phyloP scores from a whole-genome alignment of 2,329 filamentous ascomycete species.

The Aspergillus fischeri region DNA sequence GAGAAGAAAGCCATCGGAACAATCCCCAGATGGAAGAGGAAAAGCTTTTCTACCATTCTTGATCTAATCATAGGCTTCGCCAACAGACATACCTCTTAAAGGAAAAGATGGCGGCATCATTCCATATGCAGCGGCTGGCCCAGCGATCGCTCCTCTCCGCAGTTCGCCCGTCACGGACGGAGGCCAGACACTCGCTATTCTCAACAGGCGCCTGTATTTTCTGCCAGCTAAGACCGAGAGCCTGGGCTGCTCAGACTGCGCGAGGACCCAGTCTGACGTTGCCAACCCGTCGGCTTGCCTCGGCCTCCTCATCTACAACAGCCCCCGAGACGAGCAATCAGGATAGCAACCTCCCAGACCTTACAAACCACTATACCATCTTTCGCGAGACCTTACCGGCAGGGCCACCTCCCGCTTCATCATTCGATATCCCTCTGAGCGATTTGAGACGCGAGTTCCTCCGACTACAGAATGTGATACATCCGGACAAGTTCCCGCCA shows the following conservation, averaged over 20 bases:
- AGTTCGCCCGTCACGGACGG: constrained; percentile 1
- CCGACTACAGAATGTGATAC: constrained; percentile 62
- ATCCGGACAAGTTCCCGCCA: constrained; percentile 46
- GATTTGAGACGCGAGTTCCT: constrained; percentile 81
- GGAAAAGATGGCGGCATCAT: constrained; percentile 4
- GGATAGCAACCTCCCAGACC: constrained; percentile 26
- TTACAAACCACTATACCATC: constrained; percentile 72
- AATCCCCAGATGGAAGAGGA: neutral
- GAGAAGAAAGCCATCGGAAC: neutral
- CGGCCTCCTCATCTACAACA: constrained; percentile 11
- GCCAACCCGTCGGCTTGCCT: constrained; percentile 14
- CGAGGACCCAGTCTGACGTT: neutral
- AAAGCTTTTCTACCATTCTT: neutral
- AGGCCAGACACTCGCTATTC: constrained; percentile 4
- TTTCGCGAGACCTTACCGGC: constrained; percentile 74
- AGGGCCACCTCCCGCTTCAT: constrained; percentile 72
- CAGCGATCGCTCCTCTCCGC: constrained; percentile 5
- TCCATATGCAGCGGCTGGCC: constrained; percentile 12
- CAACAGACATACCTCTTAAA: neutral
- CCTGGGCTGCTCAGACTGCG: neutral
- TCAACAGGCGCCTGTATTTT: constrained; percentile 12
- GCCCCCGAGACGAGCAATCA: constrained; percentile 2
- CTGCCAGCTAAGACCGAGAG: constrained; percentile 10
- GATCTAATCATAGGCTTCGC: neutral
- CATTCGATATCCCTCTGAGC: constrained; percentile 69